Evolutionary conservation across 495 filamentous ascomycete species (phyloP).

Genomic region (Aspergillus mulundensis): DNA sequence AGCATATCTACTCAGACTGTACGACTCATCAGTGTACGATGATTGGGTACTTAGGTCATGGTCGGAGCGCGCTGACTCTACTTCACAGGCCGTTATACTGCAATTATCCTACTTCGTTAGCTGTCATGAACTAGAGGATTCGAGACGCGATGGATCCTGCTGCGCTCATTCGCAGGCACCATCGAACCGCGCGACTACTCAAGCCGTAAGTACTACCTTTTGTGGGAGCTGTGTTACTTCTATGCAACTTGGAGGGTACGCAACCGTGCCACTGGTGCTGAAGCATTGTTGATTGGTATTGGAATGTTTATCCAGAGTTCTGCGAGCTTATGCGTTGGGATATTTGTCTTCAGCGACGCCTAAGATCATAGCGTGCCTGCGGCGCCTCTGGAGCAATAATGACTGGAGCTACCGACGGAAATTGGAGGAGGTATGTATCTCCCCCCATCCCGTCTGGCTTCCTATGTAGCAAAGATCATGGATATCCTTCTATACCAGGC

Average conservation of each 20-base stretch:
- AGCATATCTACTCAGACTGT: conserved; percentile 1
- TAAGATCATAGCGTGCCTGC: conserved; percentile 55
- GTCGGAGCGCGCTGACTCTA: conserved; percentile 8
- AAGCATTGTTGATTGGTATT: conserved; percentile 10
- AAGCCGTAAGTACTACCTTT: conserved; percentile 25
- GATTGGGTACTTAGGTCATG: not conserved
- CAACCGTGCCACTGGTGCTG: conserved; percentile 4
- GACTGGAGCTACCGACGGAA: conserved; percentile 38
- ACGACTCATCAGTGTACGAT: conserved; percentile 4
- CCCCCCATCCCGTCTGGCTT: not conserved
- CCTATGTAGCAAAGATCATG: not conserved
- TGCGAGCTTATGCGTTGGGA: conserved; percentile 71
- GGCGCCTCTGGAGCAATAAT: conserved; percentile 43
- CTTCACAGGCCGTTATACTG: conserved; percentile 1
- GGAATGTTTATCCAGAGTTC: conserved; percentile 45
- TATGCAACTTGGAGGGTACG: conserved; percentile 12
- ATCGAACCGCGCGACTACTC: conserved; percentile 24
- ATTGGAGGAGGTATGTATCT: conserved; percentile 35
- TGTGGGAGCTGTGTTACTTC: conserved; percentile 16
- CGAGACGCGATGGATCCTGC: conserved; percentile 30
- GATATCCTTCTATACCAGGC: not conserved
- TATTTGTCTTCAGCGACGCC: conserved; percentile 70
- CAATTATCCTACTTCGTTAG: not conserved
- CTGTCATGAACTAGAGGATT: conserved; percentile 24
- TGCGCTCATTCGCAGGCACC: conserved; percentile 22